Percentiles rank a stretch among this genome's conserved stretches.
Conservation (phyloP, 2,329 filamentous ascomycete species). For the Chaetomium globosum region DNA sequence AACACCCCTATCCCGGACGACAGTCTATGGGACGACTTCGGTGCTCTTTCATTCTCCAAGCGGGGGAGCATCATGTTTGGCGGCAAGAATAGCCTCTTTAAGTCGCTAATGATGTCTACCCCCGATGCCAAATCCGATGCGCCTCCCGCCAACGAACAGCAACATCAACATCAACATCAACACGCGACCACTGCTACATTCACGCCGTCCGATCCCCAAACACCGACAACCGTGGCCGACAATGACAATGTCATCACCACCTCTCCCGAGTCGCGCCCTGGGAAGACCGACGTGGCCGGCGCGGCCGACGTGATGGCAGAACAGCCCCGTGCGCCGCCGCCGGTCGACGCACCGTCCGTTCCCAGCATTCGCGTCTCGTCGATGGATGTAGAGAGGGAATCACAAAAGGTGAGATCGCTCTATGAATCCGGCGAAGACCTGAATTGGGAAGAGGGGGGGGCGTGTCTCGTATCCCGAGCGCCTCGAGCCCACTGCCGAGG, state of each 20-base stretch:
- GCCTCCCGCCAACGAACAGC: background rate
- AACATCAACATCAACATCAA: background rate
- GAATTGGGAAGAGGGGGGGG: conserved; percentile 57
- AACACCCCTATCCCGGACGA: conserved; percentile 60
- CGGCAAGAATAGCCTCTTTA: conserved; percentile 45
- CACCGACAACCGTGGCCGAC: conserved; percentile 2
- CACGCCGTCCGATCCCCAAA: background rate
- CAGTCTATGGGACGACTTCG: conserved; percentile 61
- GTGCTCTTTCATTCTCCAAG: conserved; percentile 62
- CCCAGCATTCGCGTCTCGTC: conserved; percentile 58
- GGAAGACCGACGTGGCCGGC: conserved; percentile 21
- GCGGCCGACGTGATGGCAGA: conserved; percentile 32
- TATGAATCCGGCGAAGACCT: conserved; percentile 60
- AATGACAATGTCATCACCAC: background rate
- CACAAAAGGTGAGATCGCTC: conserved; percentile 68
- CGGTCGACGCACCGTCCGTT: conserved; percentile 34
- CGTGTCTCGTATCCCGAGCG: conserved; percentile 52
- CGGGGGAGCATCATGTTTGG: conserved; percentile 66
- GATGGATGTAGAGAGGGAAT: conserved; percentile 62
- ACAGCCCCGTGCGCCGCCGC: conserved; percentile 17
- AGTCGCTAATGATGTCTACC: conserved; percentile 24
- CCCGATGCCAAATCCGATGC: background rate
- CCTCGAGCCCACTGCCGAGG: conserved; percentile 54
- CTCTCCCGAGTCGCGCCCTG: conserved; percentile 11
- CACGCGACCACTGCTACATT: conserved; percentile 3